These are phyloP conservation scores for Tricholomella constricta DNA, from an alignment of 768 basidiomycete species.

Conservation along the genomic window DNA sequence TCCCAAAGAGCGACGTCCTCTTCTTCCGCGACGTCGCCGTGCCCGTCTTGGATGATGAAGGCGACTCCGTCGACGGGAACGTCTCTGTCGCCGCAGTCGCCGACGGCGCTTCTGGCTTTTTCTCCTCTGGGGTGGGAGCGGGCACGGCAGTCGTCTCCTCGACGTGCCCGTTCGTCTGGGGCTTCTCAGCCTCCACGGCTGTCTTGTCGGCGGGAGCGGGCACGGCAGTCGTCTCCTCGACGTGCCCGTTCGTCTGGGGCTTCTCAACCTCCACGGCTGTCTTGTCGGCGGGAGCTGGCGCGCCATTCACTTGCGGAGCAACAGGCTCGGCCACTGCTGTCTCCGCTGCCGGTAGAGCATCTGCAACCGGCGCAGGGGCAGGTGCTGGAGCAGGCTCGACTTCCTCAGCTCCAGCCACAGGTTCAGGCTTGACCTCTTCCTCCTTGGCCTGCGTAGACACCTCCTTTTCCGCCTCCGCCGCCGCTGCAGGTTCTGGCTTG, in stretches of 20 bases:
- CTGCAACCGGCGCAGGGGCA: background rate
- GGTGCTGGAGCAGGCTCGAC: too few species aligned
- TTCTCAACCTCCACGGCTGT: constrained; percentile 1
- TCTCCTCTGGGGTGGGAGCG: constrained; percentile 7
- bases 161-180: constrained; percentile 5
- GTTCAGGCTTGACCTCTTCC: too few species aligned
- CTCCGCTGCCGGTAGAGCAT: background rate
- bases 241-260: constrained; percentile 7
- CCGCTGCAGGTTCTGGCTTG: too few species aligned
- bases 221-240: background rate
- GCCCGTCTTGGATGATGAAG: constrained; percentile 37
- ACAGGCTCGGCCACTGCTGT: background rate
- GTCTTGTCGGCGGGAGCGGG: background rate
- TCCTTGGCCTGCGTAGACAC: too few species aligned
- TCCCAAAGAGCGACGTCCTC: constrained; percentile 53
- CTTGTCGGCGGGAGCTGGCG: too few species aligned
- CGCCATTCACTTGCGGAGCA: too few species aligned
- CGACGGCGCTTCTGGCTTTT: background rate
- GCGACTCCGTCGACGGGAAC: constrained; percentile 28
- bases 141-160: background rate
- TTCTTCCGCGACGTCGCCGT: constrained; percentile 49
- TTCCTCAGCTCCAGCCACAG: too few species aligned
- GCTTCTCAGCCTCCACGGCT: constrained; percentile 2
- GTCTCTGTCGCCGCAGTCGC: constrained; percentile 12
- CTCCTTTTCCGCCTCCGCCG: too few species aligned